A percentile compares a stretch with the other conserved stretches of the same genome.
Conservation (phyloP, 108 stramenopile genomes). For the Aurantiochytrium sp. region DNA sequence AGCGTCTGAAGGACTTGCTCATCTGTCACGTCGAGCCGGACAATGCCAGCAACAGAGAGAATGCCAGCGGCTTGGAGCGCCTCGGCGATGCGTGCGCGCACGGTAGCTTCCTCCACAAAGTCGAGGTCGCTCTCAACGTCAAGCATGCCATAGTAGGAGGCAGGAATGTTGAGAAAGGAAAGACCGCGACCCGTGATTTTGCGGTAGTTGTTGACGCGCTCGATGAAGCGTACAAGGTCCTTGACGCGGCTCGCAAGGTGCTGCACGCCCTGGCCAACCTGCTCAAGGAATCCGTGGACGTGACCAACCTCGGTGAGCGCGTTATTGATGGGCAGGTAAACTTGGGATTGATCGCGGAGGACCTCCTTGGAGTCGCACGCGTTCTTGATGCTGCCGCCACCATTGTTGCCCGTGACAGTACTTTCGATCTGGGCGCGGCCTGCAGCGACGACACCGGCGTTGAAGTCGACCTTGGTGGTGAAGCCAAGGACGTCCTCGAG, state of each 20-base stretch:
- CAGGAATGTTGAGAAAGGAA: constrained; percentile 70
- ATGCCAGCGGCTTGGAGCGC: constrained; percentile 25
- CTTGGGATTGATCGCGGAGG: constrained; percentile 68
- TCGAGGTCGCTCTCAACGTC: not conserved
- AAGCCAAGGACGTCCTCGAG: constrained; percentile 69
- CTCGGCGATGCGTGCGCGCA: not conserved
- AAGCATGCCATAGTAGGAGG: constrained; percentile 72
- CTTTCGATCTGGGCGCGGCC: constrained; percentile 79
- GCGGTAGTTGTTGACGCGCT: constrained; percentile 57
- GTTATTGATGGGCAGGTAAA: constrained; percentile 81
- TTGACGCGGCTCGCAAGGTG: constrained; percentile 73
- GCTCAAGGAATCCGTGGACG: constrained; percentile 71
- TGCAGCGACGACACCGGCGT: constrained; percentile 79
- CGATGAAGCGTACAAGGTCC: constrained; percentile 65
- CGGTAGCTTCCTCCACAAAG: not conserved
- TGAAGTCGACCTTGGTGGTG: constrained; percentile 74
- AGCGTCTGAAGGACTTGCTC: constrained; percentile 24
- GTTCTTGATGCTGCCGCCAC: constrained; percentile 27
- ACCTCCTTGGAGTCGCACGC: constrained; percentile 35
- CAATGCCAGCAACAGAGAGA: constrained; percentile 47
- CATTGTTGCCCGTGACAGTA: constrained; percentile 71
- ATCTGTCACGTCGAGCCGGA: constrained; percentile 44
- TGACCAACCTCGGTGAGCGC: constrained; percentile 70
- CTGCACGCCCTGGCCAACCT: constrained; percentile 77
- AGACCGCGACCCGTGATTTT: constrained; percentile 47